Evolutionary conservation across 192 early-diverging fungal genomes (phyloP).

Genomic region (Coemansia sp.): DNA sequence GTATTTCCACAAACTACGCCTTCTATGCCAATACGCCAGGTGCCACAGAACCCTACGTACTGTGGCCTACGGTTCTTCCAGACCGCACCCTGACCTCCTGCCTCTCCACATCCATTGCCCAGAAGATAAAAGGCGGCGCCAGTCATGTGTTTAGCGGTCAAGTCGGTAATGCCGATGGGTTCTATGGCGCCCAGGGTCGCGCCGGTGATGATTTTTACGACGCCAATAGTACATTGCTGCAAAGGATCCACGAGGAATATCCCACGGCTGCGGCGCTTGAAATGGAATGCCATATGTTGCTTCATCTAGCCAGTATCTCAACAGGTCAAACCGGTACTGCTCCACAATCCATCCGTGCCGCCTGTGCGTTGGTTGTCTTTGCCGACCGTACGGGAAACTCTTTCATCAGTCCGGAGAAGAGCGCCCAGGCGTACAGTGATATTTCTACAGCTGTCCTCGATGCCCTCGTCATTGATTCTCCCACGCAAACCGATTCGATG

Average conservation of each 20-base stretch:
- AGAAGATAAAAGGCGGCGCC: conserved; percentile 22
- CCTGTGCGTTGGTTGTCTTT: conserved; percentile 82
- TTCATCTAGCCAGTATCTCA: conserved; percentile 71
- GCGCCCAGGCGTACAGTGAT: background rate
- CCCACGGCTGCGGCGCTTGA: conserved; percentile 57
- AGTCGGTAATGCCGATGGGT: conserved; percentile 79
- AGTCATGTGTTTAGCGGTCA: conserved; percentile 59
- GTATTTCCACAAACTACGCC: conserved; percentile 70
- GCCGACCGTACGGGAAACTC: conserved; percentile 68
- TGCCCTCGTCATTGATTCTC: conserved; percentile 20
- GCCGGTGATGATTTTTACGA: conserved; percentile 72
- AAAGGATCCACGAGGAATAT: conserved; percentile 41
- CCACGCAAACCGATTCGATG: conserved; percentile 18
- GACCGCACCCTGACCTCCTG: conserved; percentile 58
- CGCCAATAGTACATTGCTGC: conserved; percentile 67
- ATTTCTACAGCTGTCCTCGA: conserved; percentile 23
- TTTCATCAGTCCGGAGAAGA: conserved; percentile 60
- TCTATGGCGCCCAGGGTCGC: conserved; percentile 86
- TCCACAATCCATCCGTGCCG: conserved; percentile 61
- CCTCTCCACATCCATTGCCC: conserved; percentile 29
- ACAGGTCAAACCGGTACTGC: conserved; percentile 18
- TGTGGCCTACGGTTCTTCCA: conserved; percentile 62
- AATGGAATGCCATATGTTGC: conserved; percentile 87
- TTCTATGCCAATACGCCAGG: conserved; percentile 56
- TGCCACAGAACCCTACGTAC: conserved; percentile 58